Base-by-base conservation (phyloP, 129 eudicot genomes). In the Ambrosia artemisiifolia region DNA sequence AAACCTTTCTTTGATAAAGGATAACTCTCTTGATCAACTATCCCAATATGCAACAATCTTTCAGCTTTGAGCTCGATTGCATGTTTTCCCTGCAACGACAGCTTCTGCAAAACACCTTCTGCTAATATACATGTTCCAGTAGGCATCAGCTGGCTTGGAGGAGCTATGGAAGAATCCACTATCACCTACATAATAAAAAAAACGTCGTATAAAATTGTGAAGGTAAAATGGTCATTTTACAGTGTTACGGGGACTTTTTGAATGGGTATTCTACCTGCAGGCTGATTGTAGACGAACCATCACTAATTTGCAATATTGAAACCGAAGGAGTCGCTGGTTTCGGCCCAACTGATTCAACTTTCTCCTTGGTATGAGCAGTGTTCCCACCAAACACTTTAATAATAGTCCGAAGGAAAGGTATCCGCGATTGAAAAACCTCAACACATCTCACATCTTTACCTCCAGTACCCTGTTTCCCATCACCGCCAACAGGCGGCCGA, bases 1-100 rank as follows among this genome's bases (percentile, higher is more conserved):
- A 93, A 73, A 44, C 95, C 81, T 65, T 87, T 93, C 88, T 89
- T 93, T 2, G 98, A 83, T 20, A 93, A 76, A 6, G 98, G 98
- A 80, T 93, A 93, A 44, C 30, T 84, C 20, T 85, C 85, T 12
- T 80, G 88, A 82, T 89, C 96, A 35, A 93, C 96, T 0, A 79
- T 70, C 50, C 98, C 98, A 53, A 94, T 33, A 75, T 94, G 98
- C 65, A 90, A 77, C 43, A 90, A 34, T 73, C 75, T 84, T 64
- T 94, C 96, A 8, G 84, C 86, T 83, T 90, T 88, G 62, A 94
- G 90, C 85, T 94, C 96, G 65, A 94, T 72, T 3, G 32, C 63
- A 13, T 79, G 73, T 69, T 88, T 88, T 16, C 83, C 97, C 18
- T 76, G 87, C 33, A 76, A 6, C 0, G 88, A 75, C 18, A 93